Evolutionary conservation across 305 asterid species (phyloP).

Genomic region (Solanum hybrid): DNA sequence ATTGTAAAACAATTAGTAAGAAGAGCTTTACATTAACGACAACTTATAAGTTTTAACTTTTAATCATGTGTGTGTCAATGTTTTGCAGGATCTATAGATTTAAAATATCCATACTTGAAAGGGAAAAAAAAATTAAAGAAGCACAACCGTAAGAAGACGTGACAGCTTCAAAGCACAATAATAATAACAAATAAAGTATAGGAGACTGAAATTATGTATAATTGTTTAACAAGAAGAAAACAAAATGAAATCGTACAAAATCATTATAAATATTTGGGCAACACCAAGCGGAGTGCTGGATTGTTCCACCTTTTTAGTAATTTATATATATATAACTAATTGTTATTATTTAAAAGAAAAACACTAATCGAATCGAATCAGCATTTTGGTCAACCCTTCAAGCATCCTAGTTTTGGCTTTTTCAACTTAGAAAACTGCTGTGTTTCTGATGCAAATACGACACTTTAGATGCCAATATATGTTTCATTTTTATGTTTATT

Average conservation of each 20-base stretch:
- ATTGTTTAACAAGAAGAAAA: not conserved
- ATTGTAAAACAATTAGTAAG: not conserved
- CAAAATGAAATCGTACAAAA: conserved; percentile 3
- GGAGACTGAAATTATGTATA: conserved; percentile 7
- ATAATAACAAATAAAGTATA: not conserved
- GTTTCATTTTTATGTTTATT: not conserved
- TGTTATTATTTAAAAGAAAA: not conserved
- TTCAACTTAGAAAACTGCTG: not conserved
- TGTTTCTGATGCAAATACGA: conserved; percentile 4
- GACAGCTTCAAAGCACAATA: not conserved
- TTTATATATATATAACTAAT: not conserved
- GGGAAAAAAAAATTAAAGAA: not conserved
- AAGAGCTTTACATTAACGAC: not conserved
- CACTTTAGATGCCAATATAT: not conserved
- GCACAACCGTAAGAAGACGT: not conserved
- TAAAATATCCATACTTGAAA: not conserved
- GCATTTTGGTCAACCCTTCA: conserved; percentile 27
- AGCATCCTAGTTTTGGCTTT: conserved; percentile 2
- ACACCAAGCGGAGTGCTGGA: conserved; percentile 15
- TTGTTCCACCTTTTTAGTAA: conserved; percentile 14
- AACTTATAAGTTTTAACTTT: not conserved
- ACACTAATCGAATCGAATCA: conserved; percentile 1
- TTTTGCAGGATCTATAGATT: not conserved
- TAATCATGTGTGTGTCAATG: not conserved
- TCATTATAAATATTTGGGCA: conserved; percentile 2